Base-by-base conservation (phyloP, 2,329 filamentous ascomycete genomes). In the Raffaelea albimanens region DNA sequence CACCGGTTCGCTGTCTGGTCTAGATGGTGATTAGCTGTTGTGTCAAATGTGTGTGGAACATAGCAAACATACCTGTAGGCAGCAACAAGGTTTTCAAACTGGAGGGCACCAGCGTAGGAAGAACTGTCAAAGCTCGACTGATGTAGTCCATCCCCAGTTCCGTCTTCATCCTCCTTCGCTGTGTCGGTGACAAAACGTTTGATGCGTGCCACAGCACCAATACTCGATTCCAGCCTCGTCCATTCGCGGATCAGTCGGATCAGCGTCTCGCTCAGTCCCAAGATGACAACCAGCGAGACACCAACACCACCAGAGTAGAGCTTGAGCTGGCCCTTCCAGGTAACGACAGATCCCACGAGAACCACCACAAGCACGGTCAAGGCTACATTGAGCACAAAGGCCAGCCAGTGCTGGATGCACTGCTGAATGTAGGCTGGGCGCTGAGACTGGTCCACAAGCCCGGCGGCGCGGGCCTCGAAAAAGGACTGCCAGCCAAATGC, bases 381-480 rank as follows among this genome's bases (percentile, higher is more conserved):
- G 34, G 33, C 18, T 14, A 45, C 16, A 16, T 39, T 23, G 19
- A 45, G 13, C 2, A 45, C 34, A 29, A 45, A 45, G 14, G 20
- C 44, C 44, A 45, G 44, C 44, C 44, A 45, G n/a, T 25, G 21
- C 44, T 40, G 34, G 34, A 45, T 40, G 44, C 44, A 45, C 13
- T 20, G 31, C 34, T 45, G 44, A 2, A 45, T 8, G 16, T 45
- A 45, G 18, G 34, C 44, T 5, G 44, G 44, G 10, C 19, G 33
- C 34, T 45, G 43, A 7, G 43, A 38, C 7, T 21, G 33, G 16
- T 45, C 43, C 3, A 23, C 18, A 20, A 45, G 34, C 7, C 33
- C 43, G 14, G 43, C 43, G 10, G 19, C 33, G 14, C 43, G 33
- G 2, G 20, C 33, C 14, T 19, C 33, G 11, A 29, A 45, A 5